A percentile compares a stretch with the other conserved stretches of the same genome.
phyloP scores from a whole-genome alignment of 331 rosid genomes.

The Malus hybrid region DNA sequence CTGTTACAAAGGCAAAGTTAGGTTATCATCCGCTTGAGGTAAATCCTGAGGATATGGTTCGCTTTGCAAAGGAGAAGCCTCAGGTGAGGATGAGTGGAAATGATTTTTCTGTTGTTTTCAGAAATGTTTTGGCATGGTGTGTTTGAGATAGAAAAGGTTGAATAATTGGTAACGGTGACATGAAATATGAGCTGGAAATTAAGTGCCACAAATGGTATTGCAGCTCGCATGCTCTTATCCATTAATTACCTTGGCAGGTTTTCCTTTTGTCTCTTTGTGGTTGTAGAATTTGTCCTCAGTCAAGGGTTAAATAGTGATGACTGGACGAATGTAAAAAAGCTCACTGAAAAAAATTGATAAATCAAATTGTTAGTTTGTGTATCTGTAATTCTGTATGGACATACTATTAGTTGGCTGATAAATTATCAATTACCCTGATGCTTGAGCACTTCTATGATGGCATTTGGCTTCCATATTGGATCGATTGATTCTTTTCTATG shows the following conservation, averaged over 20 bases:
- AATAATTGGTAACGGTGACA: background rate
- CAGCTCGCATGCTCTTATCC: background rate
- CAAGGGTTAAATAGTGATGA: background rate
- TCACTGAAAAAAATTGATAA: background rate
- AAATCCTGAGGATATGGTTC: constrained; percentile 98
- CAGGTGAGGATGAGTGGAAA: constrained; percentile 58
- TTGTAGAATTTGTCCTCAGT: background rate
- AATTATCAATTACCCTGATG: background rate
- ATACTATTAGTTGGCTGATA: background rate
- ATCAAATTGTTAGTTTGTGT: background rate
- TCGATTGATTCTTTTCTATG: background rate
- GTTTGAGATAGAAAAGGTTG: background rate
- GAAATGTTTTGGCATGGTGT: constrained; percentile 11
- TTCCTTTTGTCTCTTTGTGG: background rate
- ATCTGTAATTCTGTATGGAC: background rate
- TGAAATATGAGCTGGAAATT: background rate
- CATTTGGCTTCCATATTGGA: background rate
- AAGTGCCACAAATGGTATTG: background rate
- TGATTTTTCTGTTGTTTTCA: constrained; percentile 8
- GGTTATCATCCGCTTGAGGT: constrained; percentile 97
- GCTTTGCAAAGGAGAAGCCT: constrained; percentile 91
- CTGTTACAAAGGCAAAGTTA: constrained; percentile 94
- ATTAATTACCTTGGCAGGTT: background rate
- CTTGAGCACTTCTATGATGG: background rate
- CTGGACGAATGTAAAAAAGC: background rate